phyloP scores from a whole-genome alignment of 2,329 filamentous ascomycete species.

The Orbilia blumenaviensis region DNA sequence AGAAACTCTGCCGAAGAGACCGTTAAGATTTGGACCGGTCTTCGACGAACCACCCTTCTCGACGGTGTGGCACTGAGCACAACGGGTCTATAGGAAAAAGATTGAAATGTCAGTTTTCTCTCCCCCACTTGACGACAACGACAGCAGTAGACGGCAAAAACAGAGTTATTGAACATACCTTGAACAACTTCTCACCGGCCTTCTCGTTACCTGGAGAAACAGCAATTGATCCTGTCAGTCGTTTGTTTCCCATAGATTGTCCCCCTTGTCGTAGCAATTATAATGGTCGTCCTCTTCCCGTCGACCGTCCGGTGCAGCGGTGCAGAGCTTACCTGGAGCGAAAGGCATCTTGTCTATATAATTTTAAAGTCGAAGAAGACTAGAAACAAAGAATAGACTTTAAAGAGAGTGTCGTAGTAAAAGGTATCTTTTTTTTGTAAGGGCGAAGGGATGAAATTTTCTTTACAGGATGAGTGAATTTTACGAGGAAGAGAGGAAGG shows the following conservation, averaged over 20 bases:
- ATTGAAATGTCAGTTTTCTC: background rate
- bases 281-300: background rate
- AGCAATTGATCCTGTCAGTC: conserved; percentile 29
- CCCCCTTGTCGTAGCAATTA: background rate
- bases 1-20: conserved; percentile 95
- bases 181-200: conserved; percentile 99
- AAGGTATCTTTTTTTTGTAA: too few species aligned
- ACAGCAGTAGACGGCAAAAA: background rate
- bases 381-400: background rate
- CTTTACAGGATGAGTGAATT: conserved; percentile 35
- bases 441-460: background rate
- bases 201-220: conserved; percentile 78
- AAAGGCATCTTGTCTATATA: conserved; percentile 56
- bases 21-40: conserved; percentile 95
- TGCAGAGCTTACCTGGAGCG: conserved; percentile 51
- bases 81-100: conserved; percentile 73
- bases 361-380: conserved; percentile 40
- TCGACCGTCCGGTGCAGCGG: background rate
- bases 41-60: conserved; percentile 93
- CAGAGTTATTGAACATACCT: conserved; percentile 64
- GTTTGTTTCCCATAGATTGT: background rate
- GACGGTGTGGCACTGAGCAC: conserved; percentile 97
- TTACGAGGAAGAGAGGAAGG: conserved; percentile 1
- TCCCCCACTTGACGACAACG: background rate
- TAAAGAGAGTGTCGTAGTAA: conserved; percentile 23